A percentile compares a stretch with the other conserved stretches of the same genome.
These are phyloP conservation scores for Zalerion maritima DNA, from an alignment of 495 filamentous ascomycete genomes.

Conservation along the genomic window DNA sequence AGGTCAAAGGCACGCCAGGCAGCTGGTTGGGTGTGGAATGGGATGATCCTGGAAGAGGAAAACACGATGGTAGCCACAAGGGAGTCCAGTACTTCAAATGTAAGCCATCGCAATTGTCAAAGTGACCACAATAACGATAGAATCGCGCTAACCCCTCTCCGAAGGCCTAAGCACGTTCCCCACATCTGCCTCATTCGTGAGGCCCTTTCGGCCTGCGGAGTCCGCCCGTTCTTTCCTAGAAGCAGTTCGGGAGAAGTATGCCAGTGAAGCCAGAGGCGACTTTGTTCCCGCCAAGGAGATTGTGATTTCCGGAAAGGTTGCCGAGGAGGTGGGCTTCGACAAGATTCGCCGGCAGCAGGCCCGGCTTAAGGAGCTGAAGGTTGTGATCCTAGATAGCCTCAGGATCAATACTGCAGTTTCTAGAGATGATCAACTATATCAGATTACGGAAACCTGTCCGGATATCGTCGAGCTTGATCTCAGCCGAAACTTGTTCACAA, in stretches of 20 bases:
- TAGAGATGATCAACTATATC: too few relatives aligned
- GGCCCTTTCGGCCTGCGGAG: conserved; percentile 58
- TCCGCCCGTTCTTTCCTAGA: conserved; percentile 55
- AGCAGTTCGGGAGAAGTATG: conserved; percentile 73
- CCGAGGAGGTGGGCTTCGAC: conserved; percentile 91
- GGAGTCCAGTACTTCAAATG: conserved; percentile 75
- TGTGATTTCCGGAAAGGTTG: conserved; percentile 66
- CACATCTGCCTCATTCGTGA: conserved; percentile 73
- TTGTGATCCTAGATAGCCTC: conserved; percentile 69
- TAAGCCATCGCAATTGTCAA: conserved; percentile 21
- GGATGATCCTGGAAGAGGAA: conserved; percentile 75
- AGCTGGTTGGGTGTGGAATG: conserved; percentile 94
- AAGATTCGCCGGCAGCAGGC: conserved; percentile 73
- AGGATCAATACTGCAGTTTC: conserved; percentile 33
- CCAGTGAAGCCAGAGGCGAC: conserved; percentile 31
- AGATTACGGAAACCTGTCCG: conserved; percentile 35
- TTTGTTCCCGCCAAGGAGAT: conserved; percentile 30
- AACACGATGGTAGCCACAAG: conserved; percentile 73
- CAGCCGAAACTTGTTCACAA: conserved; percentile 66
- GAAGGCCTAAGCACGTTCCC: conserved; percentile 51
- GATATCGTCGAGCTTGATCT: conserved; percentile 73
- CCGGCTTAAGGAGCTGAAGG: conserved; percentile 57
- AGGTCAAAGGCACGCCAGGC: conserved; percentile 59
- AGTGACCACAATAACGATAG: too few relatives aligned
- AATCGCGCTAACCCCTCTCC: conserved; percentile 2